Evolutionary conservation across 2,329 filamentous ascomycete species (phyloP).

Genomic region (Allantophomopsis lycopodina): DNA sequence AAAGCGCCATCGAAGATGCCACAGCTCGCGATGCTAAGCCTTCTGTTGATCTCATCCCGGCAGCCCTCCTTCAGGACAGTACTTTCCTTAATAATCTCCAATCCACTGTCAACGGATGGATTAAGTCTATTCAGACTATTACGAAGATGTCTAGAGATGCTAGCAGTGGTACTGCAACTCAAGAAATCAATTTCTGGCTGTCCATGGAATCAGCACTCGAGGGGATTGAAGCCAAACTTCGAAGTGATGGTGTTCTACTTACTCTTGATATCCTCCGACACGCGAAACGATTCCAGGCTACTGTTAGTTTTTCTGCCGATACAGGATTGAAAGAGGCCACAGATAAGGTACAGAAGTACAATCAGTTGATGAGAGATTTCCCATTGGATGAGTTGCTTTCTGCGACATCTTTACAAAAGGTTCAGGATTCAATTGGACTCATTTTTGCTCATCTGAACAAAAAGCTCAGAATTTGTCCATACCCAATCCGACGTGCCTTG

Average conservation of each 20-base stretch:
- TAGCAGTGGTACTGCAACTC: slow-evolving; percentile 64
- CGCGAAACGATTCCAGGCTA: slow-evolving; percentile 95
- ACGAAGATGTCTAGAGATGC: slow-evolving; percentile 89
- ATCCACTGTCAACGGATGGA: slow-evolving; percentile 91
- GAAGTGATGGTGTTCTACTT: slow-evolving; percentile 76
- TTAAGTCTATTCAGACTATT: slow-evolving; percentile 93
- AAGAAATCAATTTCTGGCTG: slow-evolving; percentile 98
- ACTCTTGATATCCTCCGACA: slow-evolving; percentile 93
- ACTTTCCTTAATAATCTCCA: slow-evolving; percentile 89
- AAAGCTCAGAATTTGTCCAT: slow-evolving; percentile 91
- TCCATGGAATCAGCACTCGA: slow-evolving; percentile 93
- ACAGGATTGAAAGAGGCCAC: slow-evolving; percentile 93
- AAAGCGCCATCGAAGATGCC: slow-evolving; percentile 71
- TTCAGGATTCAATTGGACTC: slow-evolving; percentile 74
- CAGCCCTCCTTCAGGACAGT: slow-evolving; percentile 70
- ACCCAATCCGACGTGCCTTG: slow-evolving; percentile 81
- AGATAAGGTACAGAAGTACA: slow-evolving; percentile 96
- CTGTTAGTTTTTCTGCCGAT: slow-evolving; percentile 91
- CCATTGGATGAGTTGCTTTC: slow-evolving; percentile 89
- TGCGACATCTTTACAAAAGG: slow-evolving; percentile 76
- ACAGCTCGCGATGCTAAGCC: slow-evolving; percentile 51
- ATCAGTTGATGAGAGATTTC: slow-evolving; percentile 96
- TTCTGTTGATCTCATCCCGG: slow-evolving; percentile 65
- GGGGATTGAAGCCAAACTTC: slow-evolving; percentile 77
- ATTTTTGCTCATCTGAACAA: slow-evolving; percentile 96